Base-by-base conservation (phyloP, 805 yeast genomes). In the Naumovozyma baii region DNA sequence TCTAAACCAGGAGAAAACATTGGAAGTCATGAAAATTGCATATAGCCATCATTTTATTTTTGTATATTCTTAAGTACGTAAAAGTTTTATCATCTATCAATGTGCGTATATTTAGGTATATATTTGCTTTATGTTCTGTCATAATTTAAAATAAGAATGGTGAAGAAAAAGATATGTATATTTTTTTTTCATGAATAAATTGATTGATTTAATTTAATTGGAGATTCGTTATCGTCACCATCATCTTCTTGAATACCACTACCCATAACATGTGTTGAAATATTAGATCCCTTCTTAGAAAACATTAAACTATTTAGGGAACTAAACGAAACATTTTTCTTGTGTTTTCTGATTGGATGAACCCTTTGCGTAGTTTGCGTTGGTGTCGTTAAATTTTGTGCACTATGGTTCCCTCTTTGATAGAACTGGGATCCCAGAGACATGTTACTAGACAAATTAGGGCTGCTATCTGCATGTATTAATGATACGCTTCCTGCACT, bases 301-400 rank as follows among this genome's bases (percentile, higher is more conserved):
- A 59, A 59, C 51, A 58, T 51, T 26, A 58, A 47, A 40, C 61
- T 57, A 39, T 59, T 59, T 41, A 59, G 41, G 1, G 64, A 59
- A 38, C 61, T 52, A 36, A 59, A 59, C 0, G 64, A 59, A 2
- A 58, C 63, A 32, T 55, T 58, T 37, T 59, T 59, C 38, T 54
- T 55, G 38, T 59, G 64, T 31, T 52, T 59, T 41, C 63, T 48
- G 3, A 52, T 42, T 8, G 59, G 53, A 33, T 56, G 61, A 3
- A 53, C 49, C 38, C 59, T 51, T 29, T 29, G 31, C 7, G 50
- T 20, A 2, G 8, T 17, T 10, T 10, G 33, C 18, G 44, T 39
- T 18, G 34, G 39, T 4, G 49, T 31, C 2, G 42, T 39, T 16
- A 55, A 43, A 37, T 49, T 55, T 13, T 41, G 46, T 10, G 54